These are phyloP conservation scores for Coprinopsis strossmayeri DNA, from an alignment of 768 basidiomycete genomes.

Conservation along the genomic window DNA sequence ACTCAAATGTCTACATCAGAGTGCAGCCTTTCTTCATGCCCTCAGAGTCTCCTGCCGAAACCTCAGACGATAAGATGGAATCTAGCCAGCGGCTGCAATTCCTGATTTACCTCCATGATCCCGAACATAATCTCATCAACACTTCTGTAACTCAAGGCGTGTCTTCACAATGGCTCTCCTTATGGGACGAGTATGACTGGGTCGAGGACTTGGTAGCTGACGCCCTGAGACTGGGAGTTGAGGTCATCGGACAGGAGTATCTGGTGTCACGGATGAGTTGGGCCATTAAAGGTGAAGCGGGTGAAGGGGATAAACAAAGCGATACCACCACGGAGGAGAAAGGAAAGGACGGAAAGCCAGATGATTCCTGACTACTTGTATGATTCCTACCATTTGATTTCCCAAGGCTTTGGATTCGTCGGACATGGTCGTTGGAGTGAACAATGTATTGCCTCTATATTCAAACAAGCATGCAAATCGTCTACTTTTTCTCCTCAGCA, in stretches of 20 bases:
- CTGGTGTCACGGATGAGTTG: conserved; percentile 84
- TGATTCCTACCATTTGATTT: conserved; percentile 13
- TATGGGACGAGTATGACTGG: conserved; percentile 94
- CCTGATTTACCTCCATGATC: conserved; percentile 69
- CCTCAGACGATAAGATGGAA: conserved; percentile 26
- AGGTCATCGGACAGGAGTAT: conserved; percentile 91
- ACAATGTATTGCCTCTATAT: conserved; percentile 5
- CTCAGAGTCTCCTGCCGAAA: conserved; percentile 14
- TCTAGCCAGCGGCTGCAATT: conserved; percentile 56
- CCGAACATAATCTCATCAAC: conserved; percentile 68
- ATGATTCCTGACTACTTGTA: conserved; percentile 30
- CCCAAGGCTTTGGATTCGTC: too few species aligned
- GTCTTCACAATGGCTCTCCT: conserved; percentile 78
- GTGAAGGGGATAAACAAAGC: conserved; percentile 12
- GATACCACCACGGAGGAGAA: conserved; percentile 17
- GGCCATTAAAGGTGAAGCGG: conserved; percentile 33
- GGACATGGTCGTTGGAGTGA: too few species aligned
- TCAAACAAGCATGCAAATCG: conserved; percentile 5
- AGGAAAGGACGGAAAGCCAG: conserved; percentile 18
- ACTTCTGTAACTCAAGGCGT: conserved; percentile 80
- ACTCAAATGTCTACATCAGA: conserved; percentile 88
- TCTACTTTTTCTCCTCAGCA: conserved; percentile 65
- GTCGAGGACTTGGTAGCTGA: conserved; percentile 95
- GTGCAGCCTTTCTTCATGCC: conserved; percentile 79
- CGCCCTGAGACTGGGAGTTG: conserved; percentile 73